Percentiles rank a stretch among this genome's conserved stretches.
These are phyloP conservation scores for Lactarius sp. DNA, from an alignment of 768 basidiomycete genomes.

Conservation along the genomic window DNA sequence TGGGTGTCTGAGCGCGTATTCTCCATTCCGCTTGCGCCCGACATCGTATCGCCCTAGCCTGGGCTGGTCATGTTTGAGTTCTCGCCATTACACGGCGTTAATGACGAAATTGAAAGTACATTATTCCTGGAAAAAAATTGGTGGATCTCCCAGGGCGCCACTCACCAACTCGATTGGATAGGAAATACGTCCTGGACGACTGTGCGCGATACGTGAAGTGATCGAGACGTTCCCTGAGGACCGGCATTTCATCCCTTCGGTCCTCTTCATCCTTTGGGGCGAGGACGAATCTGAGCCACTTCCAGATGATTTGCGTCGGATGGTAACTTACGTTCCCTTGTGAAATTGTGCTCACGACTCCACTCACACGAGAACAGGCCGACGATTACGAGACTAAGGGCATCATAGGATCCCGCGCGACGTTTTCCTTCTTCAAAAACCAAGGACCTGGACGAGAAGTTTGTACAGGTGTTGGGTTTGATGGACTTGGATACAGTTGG, in stretches of 20 bases:
- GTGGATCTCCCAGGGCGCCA: background rate
- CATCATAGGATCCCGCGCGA: no score
- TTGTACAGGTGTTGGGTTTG: slow-evolving; percentile 32
- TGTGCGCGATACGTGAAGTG: slow-evolving; percentile 65
- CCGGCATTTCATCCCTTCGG: no score
- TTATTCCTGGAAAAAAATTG: background rate
- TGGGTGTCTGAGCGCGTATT: no score
- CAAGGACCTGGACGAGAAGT: no score
- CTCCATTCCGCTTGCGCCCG: no score
- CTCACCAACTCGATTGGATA: slow-evolving; percentile 9
- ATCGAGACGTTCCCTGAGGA: slow-evolving; percentile 32
- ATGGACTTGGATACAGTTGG: slow-evolving; percentile 47
- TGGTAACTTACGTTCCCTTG: slow-evolving; percentile 31
- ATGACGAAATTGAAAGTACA: slow-evolving; percentile 63
- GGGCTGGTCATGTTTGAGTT: slow-evolving; percentile 71
- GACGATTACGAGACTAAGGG: no score
- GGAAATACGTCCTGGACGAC: slow-evolving; percentile 49
- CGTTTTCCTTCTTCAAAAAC: no score
- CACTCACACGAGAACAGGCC: no score
- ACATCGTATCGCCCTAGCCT: slow-evolving; percentile 34
- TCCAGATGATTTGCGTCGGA: slow-evolving; percentile 48
- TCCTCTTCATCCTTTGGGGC: slow-evolving; percentile 38
- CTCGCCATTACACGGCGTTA: slow-evolving; percentile 55
- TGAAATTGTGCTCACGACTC: no score
- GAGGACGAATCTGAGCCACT: slow-evolving; percentile 37